These are phyloP conservation scores for Tetrastigma voinierianum DNA, from an alignment of 164 flowering plant genomes.

Conservation along the genomic window DNA sequence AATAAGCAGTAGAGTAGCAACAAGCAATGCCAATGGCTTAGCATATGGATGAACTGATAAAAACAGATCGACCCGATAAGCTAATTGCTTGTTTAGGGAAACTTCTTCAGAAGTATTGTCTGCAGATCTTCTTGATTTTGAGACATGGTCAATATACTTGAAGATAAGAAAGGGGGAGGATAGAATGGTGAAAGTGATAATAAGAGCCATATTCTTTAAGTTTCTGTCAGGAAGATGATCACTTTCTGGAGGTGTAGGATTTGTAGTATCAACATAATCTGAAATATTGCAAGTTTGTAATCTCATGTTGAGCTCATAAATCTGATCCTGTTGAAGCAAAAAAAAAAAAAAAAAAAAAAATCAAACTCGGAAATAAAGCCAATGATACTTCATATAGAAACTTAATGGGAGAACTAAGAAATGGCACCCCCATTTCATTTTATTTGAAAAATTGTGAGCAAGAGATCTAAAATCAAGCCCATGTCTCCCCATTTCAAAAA, in stretches of 20 bases:
- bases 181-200: conserved; percentile 41
- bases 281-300: conserved; percentile 34
- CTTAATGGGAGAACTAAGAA: too few relatives aligned
- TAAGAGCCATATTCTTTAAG: conserved; percentile 50
- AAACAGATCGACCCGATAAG: conserved; percentile 55
- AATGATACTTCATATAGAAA: too few relatives aligned
- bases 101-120: conserved; percentile 49
- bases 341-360: not conserved
- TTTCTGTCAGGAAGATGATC: conserved; percentile 29
- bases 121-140: conserved; percentile 45
- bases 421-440: too few relatives aligned
- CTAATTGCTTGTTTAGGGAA: conserved; percentile 64
- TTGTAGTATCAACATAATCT: conserved; percentile 21
- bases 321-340: conserved; percentile 36
- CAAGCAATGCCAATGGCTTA: conserved; percentile 62
- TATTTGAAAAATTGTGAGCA: too few relatives aligned
- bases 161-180: conserved; percentile 43
- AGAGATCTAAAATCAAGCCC: too few relatives aligned
- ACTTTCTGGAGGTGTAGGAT: conserved; percentile 18
- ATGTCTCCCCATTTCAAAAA: too few relatives aligned
- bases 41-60: conserved; percentile 70
- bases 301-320: conserved; percentile 39
- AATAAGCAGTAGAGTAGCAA: conserved; percentile 70
- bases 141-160: conserved; percentile 56
- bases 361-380: too few relatives aligned